Evolutionary conservation across 441 rosid genomes (phyloP).

Genomic region (Daphne laureola): DNA sequence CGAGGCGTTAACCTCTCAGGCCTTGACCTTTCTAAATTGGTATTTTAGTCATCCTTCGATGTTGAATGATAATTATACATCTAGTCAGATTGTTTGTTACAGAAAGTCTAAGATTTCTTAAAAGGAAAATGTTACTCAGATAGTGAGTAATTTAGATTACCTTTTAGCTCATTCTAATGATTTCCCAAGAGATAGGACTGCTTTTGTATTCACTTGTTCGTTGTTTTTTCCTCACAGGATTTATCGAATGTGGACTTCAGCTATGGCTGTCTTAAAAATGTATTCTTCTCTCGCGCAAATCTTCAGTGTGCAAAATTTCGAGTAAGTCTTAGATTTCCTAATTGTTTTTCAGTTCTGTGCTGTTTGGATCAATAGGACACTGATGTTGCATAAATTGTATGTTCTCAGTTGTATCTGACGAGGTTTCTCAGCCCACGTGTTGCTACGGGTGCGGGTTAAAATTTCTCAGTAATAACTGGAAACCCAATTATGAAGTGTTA

Average conservation of each 20-base stretch:
- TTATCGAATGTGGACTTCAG: slow-evolving; percentile 82
- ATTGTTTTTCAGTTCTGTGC: background rate
- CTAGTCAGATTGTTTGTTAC: too few relatives aligned
- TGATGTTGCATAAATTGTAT: too few relatives aligned
- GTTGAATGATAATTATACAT: too few relatives aligned
- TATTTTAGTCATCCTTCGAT: slow-evolving; percentile 13
- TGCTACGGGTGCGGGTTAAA: too few relatives aligned
- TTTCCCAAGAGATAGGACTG: background rate
- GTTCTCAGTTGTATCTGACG: too few relatives aligned
- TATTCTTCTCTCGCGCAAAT: slow-evolving; percentile 87
- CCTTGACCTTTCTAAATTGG: slow-evolving; percentile 92
- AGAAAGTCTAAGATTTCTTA: too few relatives aligned
- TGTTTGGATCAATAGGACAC: too few relatives aligned
- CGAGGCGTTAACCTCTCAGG: slow-evolving; percentile 88
- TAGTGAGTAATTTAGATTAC: too few relatives aligned
- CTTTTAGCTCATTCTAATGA: background rate
- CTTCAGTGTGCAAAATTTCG: slow-evolving; percentile 83
- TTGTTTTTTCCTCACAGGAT: slow-evolving; percentile 45
- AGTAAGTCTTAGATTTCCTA: slow-evolving; percentile 32
- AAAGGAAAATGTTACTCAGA: too few relatives aligned
- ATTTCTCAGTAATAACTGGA: too few relatives aligned
- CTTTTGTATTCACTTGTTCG: slow-evolving; percentile 7
- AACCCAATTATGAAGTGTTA: too few relatives aligned
- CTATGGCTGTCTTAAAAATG: slow-evolving; percentile 77
- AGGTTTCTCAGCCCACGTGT: too few relatives aligned